These are phyloP conservation scores for Bimuria novae-zelandiae DNA, from an alignment of 2,329 filamentous ascomycete genomes.

Conservation along the genomic window DNA sequence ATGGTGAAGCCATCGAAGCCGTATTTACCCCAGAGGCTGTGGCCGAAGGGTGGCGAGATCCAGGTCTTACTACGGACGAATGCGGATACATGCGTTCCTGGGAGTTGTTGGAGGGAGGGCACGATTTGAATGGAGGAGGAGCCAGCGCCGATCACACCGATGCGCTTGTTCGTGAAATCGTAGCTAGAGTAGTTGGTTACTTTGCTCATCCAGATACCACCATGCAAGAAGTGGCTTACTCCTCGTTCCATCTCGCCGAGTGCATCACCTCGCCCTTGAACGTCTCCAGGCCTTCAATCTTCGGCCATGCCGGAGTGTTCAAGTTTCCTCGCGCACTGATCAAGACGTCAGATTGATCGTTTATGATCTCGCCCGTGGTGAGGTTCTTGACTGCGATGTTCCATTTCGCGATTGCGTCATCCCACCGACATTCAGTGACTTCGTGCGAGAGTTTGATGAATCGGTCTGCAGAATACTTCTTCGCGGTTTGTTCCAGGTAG, in stretches of 20 bases:
- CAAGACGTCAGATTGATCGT: slow-evolving; percentile 36
- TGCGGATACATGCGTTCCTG: slow-evolving; percentile 35
- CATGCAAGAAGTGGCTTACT: slow-evolving; percentile 17
- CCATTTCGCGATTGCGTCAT: slow-evolving; percentile 43
- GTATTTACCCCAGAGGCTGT: slow-evolving; percentile 36
- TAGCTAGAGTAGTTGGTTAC: slow-evolving; percentile 25
- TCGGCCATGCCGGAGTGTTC: slow-evolving; percentile 40
- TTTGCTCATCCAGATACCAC: not conserved
- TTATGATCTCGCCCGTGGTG: slow-evolving; percentile 28
- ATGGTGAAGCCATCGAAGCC: slow-evolving; percentile 40
- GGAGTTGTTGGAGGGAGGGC: slow-evolving; percentile 43
- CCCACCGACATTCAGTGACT: slow-evolving; percentile 40
- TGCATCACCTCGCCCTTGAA: slow-evolving; percentile 45
- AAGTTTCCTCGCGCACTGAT: slow-evolving; percentile 40
- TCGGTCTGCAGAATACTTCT: slow-evolving; percentile 44
- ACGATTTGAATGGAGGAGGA: slow-evolving; percentile 50
- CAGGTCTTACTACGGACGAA: slow-evolving; percentile 44
- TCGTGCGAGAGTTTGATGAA: slow-evolving; percentile 46
- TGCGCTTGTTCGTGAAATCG: slow-evolving; percentile 38
- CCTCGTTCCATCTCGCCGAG: slow-evolving; percentile 41
- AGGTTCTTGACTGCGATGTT: slow-evolving; percentile 41
- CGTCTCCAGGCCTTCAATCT: slow-evolving; percentile 36
- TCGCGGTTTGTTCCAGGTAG: slow-evolving; percentile 41
- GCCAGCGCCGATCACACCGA: slow-evolving; percentile 43
- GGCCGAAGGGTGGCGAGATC: slow-evolving; percentile 42